Percentiles rank a stretch among this genome's conserved stretches.
Evolutionary conservation across 768 basidiomycete species (phyloP).

Genomic region (Russula dissimulans): DNA sequence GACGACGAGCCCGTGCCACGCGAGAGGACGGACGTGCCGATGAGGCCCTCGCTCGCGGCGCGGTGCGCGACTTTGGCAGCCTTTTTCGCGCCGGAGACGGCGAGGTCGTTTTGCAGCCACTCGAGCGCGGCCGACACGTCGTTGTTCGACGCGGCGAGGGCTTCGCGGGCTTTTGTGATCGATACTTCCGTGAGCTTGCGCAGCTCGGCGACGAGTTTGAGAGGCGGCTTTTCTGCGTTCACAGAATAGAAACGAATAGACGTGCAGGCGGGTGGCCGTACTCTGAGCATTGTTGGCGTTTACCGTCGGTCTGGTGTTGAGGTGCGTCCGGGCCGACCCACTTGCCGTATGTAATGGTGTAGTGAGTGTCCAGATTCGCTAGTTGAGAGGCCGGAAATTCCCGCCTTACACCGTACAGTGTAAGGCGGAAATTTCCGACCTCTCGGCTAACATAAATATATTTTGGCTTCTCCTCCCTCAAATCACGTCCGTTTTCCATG

Average conservation of each 20-base stretch:
- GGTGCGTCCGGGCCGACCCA: too few relatives aligned
- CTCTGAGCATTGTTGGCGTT: conserved; percentile 4
- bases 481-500: too few relatives aligned
- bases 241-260: conserved; percentile 45
- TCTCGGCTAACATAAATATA: too few relatives aligned
- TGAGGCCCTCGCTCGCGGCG: conserved; percentile 65
- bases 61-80: conserved; percentile 79
- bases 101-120: conserved; percentile 75
- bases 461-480: too few relatives aligned
- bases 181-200: conserved; percentile 76
- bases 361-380: too few relatives aligned
- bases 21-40: conserved; percentile 69
- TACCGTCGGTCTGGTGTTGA: too few relatives aligned
- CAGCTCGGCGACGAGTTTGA: conserved; percentile 78
- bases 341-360: conserved; percentile 32
- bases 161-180: conserved; percentile 81
- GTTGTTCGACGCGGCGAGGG: conserved; percentile 65
- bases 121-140: conserved; percentile 62
- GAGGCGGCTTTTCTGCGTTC: conserved; percentile 42
- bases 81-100: conserved; percentile 61
- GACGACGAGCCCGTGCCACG: conserved; percentile 31
- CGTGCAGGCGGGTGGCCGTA: background rate
- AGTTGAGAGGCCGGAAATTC: too few relatives aligned
- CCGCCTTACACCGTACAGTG: too few relatives aligned
- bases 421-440: too few relatives aligned